Base-by-base conservation (phyloP, 805 yeast species). In the Metschnikowia koreensis region DNA sequence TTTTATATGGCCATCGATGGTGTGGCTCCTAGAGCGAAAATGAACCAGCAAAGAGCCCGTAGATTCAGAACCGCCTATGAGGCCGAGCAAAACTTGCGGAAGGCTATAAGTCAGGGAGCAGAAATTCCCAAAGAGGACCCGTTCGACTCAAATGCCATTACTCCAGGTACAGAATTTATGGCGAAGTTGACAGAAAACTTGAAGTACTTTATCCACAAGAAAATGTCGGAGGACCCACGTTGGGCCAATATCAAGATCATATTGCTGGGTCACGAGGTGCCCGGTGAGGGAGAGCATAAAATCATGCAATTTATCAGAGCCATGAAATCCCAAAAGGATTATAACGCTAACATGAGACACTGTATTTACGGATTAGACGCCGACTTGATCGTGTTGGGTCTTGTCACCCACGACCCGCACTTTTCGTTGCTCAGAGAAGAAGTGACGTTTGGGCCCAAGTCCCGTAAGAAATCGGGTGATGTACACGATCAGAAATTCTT, bases 231-330 rank as follows among this genome's bases (percentile, higher is more conserved):
- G 47, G 98, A 93, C 65, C 74, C 92, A 11, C 81, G 84, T 49
- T 93, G 98, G 98, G 86, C 87, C 57, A 79, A 81, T 47, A 76
- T 89, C 47, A 80, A 87, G 49, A 79, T 93, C 54, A 77, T 93
- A 31, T 77, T 93, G 54, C 86, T 94, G 48, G 98, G 97, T 37
- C 97, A 90, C 63, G 97, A 92, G 68, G 97, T 89, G 16, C 98
- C 98, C 3, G 98, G 98, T 60, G 98, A 93, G 76, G 98, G 98
- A 71, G 98, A 93, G 73, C 98, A 93, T 72, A 93, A 93, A 66
- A 91, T 93, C 60, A 93, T 92, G 97, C 89, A 89, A 61, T 90
- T 82, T 62, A 90, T 93, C 58, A 83, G 97, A 71, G 73, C 81
- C 41, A 79, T 84, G 70, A 87, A 88, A 66, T 81, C 92, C n/a